Conservation (phyloP, 352 stramenopile species). For the Pythium myriotylum region DNA sequence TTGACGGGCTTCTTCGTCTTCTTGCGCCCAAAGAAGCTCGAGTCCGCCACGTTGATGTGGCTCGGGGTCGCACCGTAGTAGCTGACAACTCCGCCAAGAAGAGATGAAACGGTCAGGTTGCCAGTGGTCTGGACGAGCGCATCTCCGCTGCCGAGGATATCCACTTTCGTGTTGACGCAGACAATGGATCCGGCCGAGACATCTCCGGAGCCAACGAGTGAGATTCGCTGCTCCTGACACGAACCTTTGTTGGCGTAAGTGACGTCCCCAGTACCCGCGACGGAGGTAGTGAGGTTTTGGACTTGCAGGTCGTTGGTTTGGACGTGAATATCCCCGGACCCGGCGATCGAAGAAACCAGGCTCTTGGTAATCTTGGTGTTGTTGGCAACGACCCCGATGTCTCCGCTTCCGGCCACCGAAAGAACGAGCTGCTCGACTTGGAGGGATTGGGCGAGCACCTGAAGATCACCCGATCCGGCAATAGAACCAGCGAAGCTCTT, state of each 20-base stretch:
- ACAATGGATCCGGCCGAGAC: slow-evolving; percentile 40
- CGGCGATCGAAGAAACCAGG: slow-evolving; percentile 23
- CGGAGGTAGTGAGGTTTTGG: slow-evolving; percentile 19
- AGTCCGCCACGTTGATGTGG: slow-evolving; percentile 18
- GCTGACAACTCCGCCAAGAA: slow-evolving; percentile 35
- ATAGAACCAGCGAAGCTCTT: background rate
- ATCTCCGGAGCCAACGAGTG: slow-evolving; percentile 34
- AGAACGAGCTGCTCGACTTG: slow-evolving; percentile 10
- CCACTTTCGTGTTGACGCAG: slow-evolving; percentile 38
- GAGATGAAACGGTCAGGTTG: slow-evolving; percentile 28
- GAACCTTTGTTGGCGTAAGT: slow-evolving; percentile 34
- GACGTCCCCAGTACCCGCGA: slow-evolving; percentile 36
- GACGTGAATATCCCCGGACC: slow-evolving; percentile 35
- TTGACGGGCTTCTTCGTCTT: slow-evolving; percentile 9
- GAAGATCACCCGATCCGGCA: slow-evolving; percentile 12
- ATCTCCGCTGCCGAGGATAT: slow-evolving; percentile 36
- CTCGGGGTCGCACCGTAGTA: slow-evolving; percentile 39
- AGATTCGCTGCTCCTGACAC: slow-evolving; percentile 29
- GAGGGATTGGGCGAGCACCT: slow-evolving; percentile 15
- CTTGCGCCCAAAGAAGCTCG: background rate
- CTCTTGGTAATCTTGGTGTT: slow-evolving; percentile 26
- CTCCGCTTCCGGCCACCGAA: slow-evolving; percentile 18
- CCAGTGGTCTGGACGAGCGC: slow-evolving; percentile 41
- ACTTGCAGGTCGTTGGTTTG: slow-evolving; percentile 23
- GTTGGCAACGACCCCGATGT: slow-evolving; percentile 29